These are phyloP conservation scores for Clonostachys rhizophaga DNA, from an alignment of 2,329 filamentous ascomycete genomes.

Conservation along the genomic window DNA sequence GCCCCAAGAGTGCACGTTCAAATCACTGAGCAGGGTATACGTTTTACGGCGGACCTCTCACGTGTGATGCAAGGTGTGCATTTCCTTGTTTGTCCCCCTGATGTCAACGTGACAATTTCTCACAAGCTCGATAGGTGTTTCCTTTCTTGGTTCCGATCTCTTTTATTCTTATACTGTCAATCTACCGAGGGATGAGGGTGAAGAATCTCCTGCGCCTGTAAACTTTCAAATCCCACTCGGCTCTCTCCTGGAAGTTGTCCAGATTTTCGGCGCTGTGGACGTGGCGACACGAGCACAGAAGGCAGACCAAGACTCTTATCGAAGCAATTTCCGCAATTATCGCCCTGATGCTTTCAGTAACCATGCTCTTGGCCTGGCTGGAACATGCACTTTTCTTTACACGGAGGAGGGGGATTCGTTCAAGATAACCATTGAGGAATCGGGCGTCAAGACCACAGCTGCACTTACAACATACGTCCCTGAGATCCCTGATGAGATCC, in stretches of 20 bases:
- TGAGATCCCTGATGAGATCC: slow-evolving; percentile 73
- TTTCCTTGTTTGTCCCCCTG: not conserved
- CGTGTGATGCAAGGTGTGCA: slow-evolving; percentile 81
- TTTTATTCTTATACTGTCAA: slow-evolving; percentile 83
- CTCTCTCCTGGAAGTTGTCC: slow-evolving; percentile 86
- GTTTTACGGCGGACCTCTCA: slow-evolving; percentile 83
- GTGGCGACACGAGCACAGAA: slow-evolving; percentile 53
- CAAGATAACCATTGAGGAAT: slow-evolving; percentile 80
- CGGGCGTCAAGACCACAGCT: slow-evolving; percentile 83
- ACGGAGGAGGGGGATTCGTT: slow-evolving; percentile 70
- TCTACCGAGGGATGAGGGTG: slow-evolving; percentile 27
- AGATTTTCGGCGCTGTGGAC: slow-evolving; percentile 89
- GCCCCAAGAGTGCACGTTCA: slow-evolving; percentile 58
- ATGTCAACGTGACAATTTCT: slow-evolving; percentile 2
- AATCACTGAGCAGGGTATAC: slow-evolving; percentile 79
- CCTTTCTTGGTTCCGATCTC: slow-evolving; percentile 81
- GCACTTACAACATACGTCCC: slow-evolving; percentile 85
- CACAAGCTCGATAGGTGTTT: slow-evolving; percentile 28
- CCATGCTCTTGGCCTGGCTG: slow-evolving; percentile 76
- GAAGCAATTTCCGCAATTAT: slow-evolving; percentile 57
- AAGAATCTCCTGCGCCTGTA: slow-evolving; percentile 43
- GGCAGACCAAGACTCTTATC: slow-evolving; percentile 54
- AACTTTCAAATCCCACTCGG: slow-evolving; percentile 84
- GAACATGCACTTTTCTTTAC: slow-evolving; percentile 83
- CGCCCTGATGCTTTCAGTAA: slow-evolving; percentile 75